Evolutionary conservation across 192 early-diverging fungal genomes (phyloP), one percentile per base, ranked within the genome.

Genomic region (Cetraspora pellucida): DNA sequence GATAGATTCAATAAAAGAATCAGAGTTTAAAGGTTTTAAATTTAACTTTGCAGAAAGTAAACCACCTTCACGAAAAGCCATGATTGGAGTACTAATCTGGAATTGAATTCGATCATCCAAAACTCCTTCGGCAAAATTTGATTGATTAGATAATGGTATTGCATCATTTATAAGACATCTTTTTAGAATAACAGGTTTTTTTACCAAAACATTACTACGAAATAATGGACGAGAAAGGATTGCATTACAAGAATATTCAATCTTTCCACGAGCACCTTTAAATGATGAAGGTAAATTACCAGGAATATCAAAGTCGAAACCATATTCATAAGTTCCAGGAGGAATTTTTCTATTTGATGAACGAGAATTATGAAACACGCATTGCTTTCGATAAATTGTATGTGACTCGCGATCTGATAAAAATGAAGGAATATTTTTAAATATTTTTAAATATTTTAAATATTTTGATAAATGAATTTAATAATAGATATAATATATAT

Each of bases 11-110:
- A 69, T 49, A 10, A 79, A 60, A 0, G 54, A 25, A 14, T 77
- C 45, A 9, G 64, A 43, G 19, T 83, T 70, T 3, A 16, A n/a
- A 19, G 77, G 77, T 27, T 67, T 30, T 19, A 83, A 45, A 27
- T 57, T 71, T n/a, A 83, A 31, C 11, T 81, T 72, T 16, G n/a
- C 23, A 16, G 43, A 46, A 19, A 83, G 65, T 19, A 83, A 58
- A 31, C 82, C 82, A 66, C 82, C 82, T 72, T 83, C 82, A 23
- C 80, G 75, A 60, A 74, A 83, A 16, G 68, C 61, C 19, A 83
- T 83, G 10, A 46, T 63, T 28, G 82, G 82, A 14, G 77, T 78
- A 49, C 65, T 81, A 28, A 78, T 80, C 28, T 74, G 68, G 63
- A 81, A 83, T 13, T 27, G 21, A 16, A 82, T 61, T 30, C 49